Base-by-base conservation (phyloP, 164 flowering plant species). In the Aristolochia fimbriata region DNA sequence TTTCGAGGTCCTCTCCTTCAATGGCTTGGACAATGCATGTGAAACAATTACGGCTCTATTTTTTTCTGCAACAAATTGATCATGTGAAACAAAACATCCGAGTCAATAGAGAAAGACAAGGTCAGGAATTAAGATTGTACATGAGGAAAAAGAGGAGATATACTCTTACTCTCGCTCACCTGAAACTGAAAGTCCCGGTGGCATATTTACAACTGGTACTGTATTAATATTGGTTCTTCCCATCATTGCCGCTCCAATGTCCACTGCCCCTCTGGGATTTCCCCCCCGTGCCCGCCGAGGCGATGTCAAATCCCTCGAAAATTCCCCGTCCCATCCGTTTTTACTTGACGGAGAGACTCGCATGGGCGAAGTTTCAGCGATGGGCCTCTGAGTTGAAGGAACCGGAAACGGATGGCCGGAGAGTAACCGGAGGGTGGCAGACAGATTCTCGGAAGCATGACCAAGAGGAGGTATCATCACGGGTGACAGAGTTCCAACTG, bases 381-480 rank as follows among this genome's bases (percentile, higher is more conserved):
- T 14, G 10, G 65, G 65, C n/a, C 78, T 63, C 48, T 77, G 69
- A 21, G 56, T 60, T 11, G 80, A 63, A 0, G 75, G 78, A 1
- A 73, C 70, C 19, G 81, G 78, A 21, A 76, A 66, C 1, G 80
- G 46, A 16, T 70, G 70, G 55, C 62, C 51, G 4, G 69, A 16
- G 6, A 55, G 58, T 25, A 59, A 5, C 37, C 20, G 46, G 16
- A 56, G 7, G 15, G 71, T 65, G 15, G 68, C 50, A 17, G 65
- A 58, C 6, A 72, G 62, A 60, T 65, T 72, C 15, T 79, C 85
- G 19, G 87, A 77, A 19, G 74, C 75, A 53, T 80, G 87, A 24
- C 87, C 83, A 4, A 88, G 68, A 8, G 88, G 96, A 7, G 87
- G 86, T 22, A 86, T 83, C 92, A 83, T 80, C 54, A 86, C 88